Conservation (phyloP, 768 basidiomycete species). For the Tulasnella sp. region DNA sequence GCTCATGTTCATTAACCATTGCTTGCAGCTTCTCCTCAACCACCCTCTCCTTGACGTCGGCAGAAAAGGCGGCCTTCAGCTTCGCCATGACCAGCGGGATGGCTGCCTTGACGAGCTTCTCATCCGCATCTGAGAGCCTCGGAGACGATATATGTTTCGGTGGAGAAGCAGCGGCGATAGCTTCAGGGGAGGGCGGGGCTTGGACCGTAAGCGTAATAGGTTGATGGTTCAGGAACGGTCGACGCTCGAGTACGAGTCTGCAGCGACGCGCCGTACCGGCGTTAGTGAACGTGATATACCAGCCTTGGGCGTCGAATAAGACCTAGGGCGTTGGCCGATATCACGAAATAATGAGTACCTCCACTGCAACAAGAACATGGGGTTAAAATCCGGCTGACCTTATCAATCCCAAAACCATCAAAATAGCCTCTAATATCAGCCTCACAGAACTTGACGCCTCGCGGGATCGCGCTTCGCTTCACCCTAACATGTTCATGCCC, state of each 20-base stretch:
- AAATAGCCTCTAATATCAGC: background rate
- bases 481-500: conserved; percentile 58
- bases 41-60: conserved; percentile 54
- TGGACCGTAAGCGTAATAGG: conserved; percentile 22
- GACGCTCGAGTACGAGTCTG: conserved; percentile 43
- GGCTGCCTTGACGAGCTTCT: conserved; percentile 45
- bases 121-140: conserved; percentile 22
- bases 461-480: conserved; percentile 36
- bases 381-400: conserved; percentile 39
- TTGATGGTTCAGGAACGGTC: conserved; percentile 21
- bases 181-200: conserved; percentile 29
- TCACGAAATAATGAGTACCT: no score
- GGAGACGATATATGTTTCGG: background rate
- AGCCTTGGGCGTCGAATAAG: conserved; percentile 55
- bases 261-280: conserved; percentile 55
- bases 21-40: conserved; percentile 44
- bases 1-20: conserved; percentile 30
- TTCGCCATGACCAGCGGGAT: conserved; percentile 47
- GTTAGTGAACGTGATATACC: conserved; percentile 73
- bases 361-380: background rate
- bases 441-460: conserved; percentile 21
- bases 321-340: conserved; percentile 36
- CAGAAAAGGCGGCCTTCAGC: conserved; percentile 44
- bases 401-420: conserved; percentile 33
- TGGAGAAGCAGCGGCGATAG: conserved; percentile 26